Conservation (phyloP, 192 early-diverging fungal species). For the Umbelopsis vinacea region DNA sequence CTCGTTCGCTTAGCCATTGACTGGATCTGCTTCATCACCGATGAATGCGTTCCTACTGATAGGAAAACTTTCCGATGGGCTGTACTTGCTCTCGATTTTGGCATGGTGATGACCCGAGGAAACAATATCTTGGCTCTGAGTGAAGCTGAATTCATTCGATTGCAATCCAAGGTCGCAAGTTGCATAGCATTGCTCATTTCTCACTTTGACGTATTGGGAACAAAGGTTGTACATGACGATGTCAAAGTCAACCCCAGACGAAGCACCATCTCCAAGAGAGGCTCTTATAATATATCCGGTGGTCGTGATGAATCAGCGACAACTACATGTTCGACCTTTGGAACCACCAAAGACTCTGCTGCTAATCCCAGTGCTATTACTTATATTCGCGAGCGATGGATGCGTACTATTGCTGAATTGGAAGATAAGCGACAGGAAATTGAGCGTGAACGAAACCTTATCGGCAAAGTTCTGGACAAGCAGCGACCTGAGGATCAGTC, state of each 20-base stretch:
- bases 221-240: slow-evolving; percentile 51
- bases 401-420: slow-evolving; percentile 53
- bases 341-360: slow-evolving; percentile 24
- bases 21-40: slow-evolving; percentile 86
- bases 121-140: slow-evolving; percentile 70
- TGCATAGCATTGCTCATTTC: slow-evolving; percentile 82
- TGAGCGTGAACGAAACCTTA: slow-evolving; percentile 56
- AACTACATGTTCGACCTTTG: slow-evolving; percentile 40
- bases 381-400: slow-evolving; percentile 55
- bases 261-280: slow-evolving; percentile 28
- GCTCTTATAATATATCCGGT: slow-evolving; percentile 31
- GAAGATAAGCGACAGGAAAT: slow-evolving; percentile 55
- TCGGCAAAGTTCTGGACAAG: slow-evolving; percentile 83
- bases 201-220: slow-evolving; percentile 81
- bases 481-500: slow-evolving; percentile 79
- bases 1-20: slow-evolving; percentile 78
- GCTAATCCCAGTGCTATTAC: slow-evolving; percentile 22
- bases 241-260: slow-evolving; percentile 34
- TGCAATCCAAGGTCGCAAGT: slow-evolving; percentile 73
- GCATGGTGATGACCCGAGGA: slow-evolving; percentile 75
- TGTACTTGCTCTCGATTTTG: slow-evolving; percentile 82
- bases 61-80: slow-evolving; percentile 85
- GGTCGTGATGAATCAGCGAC: slow-evolving; percentile 41
- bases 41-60: slow-evolving; percentile 81
- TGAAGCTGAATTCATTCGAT: slow-evolving; percentile 70